Base-by-base conservation (phyloP, 495 filamentous ascomycete genomes). In the Trichoderma erinaceum region DNA sequence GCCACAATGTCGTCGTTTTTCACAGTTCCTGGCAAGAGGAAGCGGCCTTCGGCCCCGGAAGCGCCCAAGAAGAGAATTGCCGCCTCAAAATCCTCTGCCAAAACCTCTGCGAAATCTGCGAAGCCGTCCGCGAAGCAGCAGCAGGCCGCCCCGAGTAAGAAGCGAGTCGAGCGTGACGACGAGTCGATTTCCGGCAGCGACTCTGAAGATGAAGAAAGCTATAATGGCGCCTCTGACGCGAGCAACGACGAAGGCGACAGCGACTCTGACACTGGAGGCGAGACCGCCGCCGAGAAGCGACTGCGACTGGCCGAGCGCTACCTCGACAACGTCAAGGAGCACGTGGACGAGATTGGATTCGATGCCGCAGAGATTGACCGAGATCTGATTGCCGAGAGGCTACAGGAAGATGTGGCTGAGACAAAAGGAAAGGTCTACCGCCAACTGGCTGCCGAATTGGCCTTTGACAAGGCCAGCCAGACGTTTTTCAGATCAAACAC, bases 361-460 rank as follows among this genome's bases (percentile, higher is more conserved):
- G 92, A 99, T 79, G 95, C 95, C 4, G 93, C 88, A 69, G 89
- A 97, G 23, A 91, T 99, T 58, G 95, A 98, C 78, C 83, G 88
- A 56, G 93, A 98, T 71, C 82, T 97, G 64, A 95, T 98, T 72
- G 92, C 95, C 7, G 88, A 94, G 73, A 82, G 94, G 69, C 79
- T 98, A 68, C 88, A 93, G 75, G 91, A 97, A 78, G 95, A 97
- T 76, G 92, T 92, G 56, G 94, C 96, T 32, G 94, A 97, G 76
- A 86, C 88, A 65, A 98, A 98, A 81, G 95, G 95, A 44, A 89
- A 89, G 67, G 80, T 96, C 16, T 97, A 97, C 78, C 85, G 92
- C 56, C 84, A 84, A 70, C 82, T 99, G 58, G 90, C 90, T 29
- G 83, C 84, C 1, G 83, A 90, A 63, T 81, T 93, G 63, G 80